These are phyloP conservation scores for Phialophora macrospora DNA, from an alignment of 2,329 filamentous ascomycete species.

Conservation along the genomic window DNA sequence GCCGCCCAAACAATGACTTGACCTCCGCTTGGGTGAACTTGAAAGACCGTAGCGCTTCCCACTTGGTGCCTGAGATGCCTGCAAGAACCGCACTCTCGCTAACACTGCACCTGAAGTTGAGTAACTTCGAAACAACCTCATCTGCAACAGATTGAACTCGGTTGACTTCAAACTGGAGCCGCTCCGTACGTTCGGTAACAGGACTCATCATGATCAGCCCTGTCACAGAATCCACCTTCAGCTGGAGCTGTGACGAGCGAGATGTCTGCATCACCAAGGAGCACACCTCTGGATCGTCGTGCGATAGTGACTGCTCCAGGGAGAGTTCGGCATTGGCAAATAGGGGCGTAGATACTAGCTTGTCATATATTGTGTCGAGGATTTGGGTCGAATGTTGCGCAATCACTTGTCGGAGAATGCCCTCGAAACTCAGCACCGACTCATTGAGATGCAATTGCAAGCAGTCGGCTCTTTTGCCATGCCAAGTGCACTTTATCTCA, in stretches of 20 bases:
- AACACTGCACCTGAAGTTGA: constrained; percentile 40
- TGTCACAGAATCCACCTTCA: constrained; percentile 76
- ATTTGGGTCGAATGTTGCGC: constrained; percentile 75
- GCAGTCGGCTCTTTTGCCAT: constrained; percentile 74
- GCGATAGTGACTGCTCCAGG: constrained; percentile 63
- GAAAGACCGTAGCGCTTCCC: constrained; percentile 50
- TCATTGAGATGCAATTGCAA: constrained; percentile 70
- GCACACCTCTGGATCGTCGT: constrained; percentile 68
- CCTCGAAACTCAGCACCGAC: constrained; percentile 72
- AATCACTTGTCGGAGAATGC: constrained; percentile 73
- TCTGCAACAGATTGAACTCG: constrained; percentile 51
- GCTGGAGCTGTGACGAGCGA: constrained; percentile 60
- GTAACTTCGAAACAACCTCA: constrained; percentile 44
- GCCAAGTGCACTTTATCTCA: constrained; percentile 76
- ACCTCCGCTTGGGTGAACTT: constrained; percentile 51
- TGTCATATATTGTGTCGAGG: constrained; percentile 68
- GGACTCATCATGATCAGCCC: constrained; percentile 76
- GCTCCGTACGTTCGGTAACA: constrained; percentile 59
- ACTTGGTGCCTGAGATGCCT: constrained; percentile 37
- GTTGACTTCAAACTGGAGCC: constrained; percentile 70
- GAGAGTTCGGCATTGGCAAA: constrained; percentile 65
- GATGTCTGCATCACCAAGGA: constrained; percentile 72
- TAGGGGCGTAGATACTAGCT: constrained; percentile 63
- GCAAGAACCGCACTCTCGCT: constrained; percentile 28
- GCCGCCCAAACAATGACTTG: constrained; percentile 65